Conservation (phyloP, 2,329 filamentous ascomycete species). For the Xylariomycetidae sp. region DNA sequence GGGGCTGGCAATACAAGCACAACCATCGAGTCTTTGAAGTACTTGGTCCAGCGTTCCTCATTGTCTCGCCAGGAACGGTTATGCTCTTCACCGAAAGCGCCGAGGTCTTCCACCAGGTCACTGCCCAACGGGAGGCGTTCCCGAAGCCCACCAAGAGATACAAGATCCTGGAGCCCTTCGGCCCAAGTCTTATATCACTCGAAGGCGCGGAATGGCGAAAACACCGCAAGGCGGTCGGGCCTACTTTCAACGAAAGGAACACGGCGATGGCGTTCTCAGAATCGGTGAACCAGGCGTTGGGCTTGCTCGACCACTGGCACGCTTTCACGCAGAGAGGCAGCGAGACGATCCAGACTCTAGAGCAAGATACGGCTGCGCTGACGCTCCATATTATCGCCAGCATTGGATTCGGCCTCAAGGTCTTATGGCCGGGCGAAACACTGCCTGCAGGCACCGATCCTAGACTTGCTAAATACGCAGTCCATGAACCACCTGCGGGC, state of each 20-base stretch:
- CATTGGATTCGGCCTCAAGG: conserved; percentile 62
- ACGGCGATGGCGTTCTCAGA: conserved; percentile 61
- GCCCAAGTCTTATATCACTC: conserved; percentile 64
- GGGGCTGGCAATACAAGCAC: conserved; percentile 53
- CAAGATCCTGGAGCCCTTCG: conserved; percentile 56
- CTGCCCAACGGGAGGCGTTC: conserved; percentile 61
- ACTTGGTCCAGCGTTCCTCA: conserved; percentile 57
- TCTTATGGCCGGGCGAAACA: conserved; percentile 58
- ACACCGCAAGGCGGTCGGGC: conserved; percentile 66
- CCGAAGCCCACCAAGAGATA: conserved; percentile 61
- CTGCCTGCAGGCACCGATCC: conserved; percentile 36
- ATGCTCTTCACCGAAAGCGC: conserved; percentile 55
- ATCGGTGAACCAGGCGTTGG: conserved; percentile 54
- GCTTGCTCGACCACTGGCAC: conserved; percentile 55
- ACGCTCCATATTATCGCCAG: conserved; percentile 54
- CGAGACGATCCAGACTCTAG: conserved; percentile 48
- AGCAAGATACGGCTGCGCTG: conserved; percentile 59
- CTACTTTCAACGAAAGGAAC: conserved; percentile 72
- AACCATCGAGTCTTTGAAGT: conserved; percentile 52
- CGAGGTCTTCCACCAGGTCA: conserved; percentile 60
- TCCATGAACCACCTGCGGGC: conserved; percentile 39
- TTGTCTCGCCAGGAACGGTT: conserved; percentile 52
- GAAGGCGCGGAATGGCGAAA: conserved; percentile 65
- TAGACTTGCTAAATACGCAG: conserved; percentile 41
- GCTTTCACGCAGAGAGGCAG: conserved; percentile 33